phyloP scores from a whole-genome alignment of 2,329 filamentous ascomycete genomes.

The Sporothrix mexicana region DNA sequence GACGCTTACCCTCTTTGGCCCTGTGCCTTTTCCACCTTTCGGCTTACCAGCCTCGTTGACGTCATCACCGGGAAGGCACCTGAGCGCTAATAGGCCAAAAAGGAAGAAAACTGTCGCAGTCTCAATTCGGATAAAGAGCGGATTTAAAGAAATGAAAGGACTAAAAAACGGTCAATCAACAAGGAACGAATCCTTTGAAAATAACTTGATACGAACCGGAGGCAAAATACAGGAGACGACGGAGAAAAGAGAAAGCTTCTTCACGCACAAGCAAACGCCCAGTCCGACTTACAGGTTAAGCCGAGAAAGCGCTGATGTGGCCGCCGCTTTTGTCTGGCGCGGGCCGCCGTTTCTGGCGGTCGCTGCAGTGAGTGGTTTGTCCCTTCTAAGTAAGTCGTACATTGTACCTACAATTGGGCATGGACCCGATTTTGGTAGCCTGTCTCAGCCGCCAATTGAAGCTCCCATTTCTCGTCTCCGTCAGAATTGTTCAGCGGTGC shows the following conservation, averaged over 20 bases:
- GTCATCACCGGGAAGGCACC: not conserved
- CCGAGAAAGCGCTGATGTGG: too few species aligned
- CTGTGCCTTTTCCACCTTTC: not conserved
- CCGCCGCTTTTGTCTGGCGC: too few species aligned
- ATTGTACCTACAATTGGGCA: too few species aligned
- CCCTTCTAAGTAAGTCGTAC: too few species aligned
- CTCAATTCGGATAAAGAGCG: not conserved
- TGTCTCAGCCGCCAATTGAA: too few species aligned
- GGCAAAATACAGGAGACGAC: not conserved
- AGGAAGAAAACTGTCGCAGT: not conserved
- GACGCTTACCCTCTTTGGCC: slow-evolving; percentile 22
- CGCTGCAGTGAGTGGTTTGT: too few species aligned
- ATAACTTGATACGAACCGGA: slow-evolving; percentile 13
- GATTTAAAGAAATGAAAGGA: not conserved
- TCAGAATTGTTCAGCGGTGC: too few species aligned
- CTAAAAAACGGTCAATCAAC: not conserved
- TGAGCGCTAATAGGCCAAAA: not conserved
- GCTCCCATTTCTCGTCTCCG: too few species aligned
- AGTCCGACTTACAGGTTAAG: not conserved
- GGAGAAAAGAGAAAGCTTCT: slow-evolving; percentile 13
- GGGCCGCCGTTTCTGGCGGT: too few species aligned
- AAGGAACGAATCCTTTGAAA: not conserved
- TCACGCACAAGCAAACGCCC: not conserved
- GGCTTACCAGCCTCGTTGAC: slow-evolving; percentile 18
- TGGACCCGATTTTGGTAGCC: too few species aligned